Evolutionary conservation across 352 stramenopile genomes (phyloP), one percentile per base, ranked within the genome.

Genomic region (Phytopythium montanum): DNA sequence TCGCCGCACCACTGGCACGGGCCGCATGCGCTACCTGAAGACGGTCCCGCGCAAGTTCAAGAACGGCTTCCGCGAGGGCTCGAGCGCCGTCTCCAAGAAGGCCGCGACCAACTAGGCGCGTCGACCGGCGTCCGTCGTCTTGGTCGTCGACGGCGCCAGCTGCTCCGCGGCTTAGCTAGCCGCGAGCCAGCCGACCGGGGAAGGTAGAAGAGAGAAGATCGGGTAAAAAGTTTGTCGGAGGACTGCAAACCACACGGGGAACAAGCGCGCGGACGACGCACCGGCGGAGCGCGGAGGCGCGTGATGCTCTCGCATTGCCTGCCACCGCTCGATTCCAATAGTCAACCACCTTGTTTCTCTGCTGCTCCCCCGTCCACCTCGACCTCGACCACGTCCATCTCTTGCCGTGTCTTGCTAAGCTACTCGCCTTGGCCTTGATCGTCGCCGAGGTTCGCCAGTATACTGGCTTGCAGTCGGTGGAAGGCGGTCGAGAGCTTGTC

Each of bases 11-110:
- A 87, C 94, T 71, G 97, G 97, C 66, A 98, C 96, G 58, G 97
- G 97, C 69, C 93, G 97, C 72, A 99, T 99, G 97, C 81, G 78
- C 93, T 80, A 99, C 94, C 89, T 99, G 81, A 99, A 99, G 95
- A 98, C 79, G 59, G 87, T 99, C 73, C 94, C 97, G 65, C 92
- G 97, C 75, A 88, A 89, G 70, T 99, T 99, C 92, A 99, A 99
- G 96, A 99, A 99, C 88, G 97, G 97, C 72, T 99, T 99, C 95
- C 90, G 96, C 85, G 97, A 99, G 85, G 97, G 81, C 64, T 78
- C 80, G 68, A 73, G 64, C 51, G 84, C 86, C 61, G 78, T 92
- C 64, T 95, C 86, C 59, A 95, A 95, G 84, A 95, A 95, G 79
- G 84, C 84, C 52, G 86, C 86, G 67, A 93, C 83, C 74, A 95